Conservation (phyloP, 2,329 filamentous ascomycete species). For the Scorias spongiosa region DNA sequence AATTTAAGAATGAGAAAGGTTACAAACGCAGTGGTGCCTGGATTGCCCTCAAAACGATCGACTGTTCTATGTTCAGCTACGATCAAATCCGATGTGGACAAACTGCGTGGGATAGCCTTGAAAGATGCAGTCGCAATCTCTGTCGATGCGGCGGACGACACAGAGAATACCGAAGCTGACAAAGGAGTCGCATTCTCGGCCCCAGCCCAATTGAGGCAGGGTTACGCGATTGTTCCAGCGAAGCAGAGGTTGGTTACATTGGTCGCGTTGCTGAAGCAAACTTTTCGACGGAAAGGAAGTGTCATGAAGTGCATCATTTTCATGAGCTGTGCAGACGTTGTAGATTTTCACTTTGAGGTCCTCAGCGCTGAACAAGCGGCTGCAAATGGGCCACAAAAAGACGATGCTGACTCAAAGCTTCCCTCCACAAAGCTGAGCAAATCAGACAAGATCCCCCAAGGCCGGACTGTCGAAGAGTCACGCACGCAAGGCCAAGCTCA, state of each 20-base stretch:
- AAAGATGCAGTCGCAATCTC: slow-evolving; percentile 83
- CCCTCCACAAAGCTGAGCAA: slow-evolving; percentile 15
- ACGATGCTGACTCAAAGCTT: slow-evolving; percentile 6
- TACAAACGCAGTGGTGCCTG: slow-evolving; percentile 43
- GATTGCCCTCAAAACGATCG: slow-evolving; percentile 60
- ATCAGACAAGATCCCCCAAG: slow-evolving; percentile 26
- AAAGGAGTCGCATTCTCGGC: slow-evolving; percentile 54
- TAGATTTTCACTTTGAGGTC: slow-evolving; percentile 89
- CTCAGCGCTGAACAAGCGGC: slow-evolving; percentile 40
- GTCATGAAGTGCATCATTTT: slow-evolving; percentile 97
- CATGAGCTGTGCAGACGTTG: slow-evolving; percentile 89
- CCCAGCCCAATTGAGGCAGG: slow-evolving; percentile 85
- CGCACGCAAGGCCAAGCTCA: slow-evolving; percentile 36
- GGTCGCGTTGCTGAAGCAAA: slow-evolving; percentile 66
- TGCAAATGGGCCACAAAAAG: slow-evolving; percentile 17
- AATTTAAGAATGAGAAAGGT: slow-evolving; percentile 49
- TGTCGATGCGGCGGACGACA: slow-evolving; percentile 40
- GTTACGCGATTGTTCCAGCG: slow-evolving; percentile 71
- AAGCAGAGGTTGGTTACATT: slow-evolving; percentile 85
- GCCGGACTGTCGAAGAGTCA: slow-evolving; percentile 23
- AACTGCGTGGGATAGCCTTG: slow-evolving; percentile 83
- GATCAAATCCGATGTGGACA: slow-evolving; percentile 94
- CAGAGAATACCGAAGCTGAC: slow-evolving; percentile 19
- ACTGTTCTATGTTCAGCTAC: slow-evolving; percentile 93
- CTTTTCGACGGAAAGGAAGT: slow-evolving; percentile 75